phyloP scores from a whole-genome alignment of 768 basidiomycete genomes.

The Lentinula guzmanii region DNA sequence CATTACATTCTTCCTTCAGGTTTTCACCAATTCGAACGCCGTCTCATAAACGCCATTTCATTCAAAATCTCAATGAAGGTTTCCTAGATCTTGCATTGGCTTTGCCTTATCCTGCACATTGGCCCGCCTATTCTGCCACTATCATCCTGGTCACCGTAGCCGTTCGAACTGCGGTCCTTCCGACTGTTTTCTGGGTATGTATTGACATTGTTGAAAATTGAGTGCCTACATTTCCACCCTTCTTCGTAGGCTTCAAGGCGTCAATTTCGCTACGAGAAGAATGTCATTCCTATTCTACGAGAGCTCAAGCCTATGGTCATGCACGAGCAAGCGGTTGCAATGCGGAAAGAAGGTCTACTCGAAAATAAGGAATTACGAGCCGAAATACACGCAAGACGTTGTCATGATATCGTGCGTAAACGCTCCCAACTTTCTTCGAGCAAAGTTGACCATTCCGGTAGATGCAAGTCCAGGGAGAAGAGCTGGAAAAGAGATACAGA shows the following conservation, averaged over 20 bases:
- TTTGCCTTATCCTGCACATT: constrained; percentile 61
- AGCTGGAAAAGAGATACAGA: constrained; percentile 52
- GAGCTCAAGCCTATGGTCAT: constrained; percentile 36
- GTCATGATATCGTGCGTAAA: constrained; percentile 39
- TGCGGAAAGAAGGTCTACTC: constrained; percentile 49
- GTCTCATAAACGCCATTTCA: constrained; percentile 16
- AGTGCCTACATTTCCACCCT: constrained; percentile 11
- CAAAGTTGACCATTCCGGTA: neutral
- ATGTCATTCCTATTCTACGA: constrained; percentile 52
- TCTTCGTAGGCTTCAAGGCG: constrained; percentile 50
- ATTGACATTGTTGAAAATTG: neutral
- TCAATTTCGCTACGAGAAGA: constrained; percentile 53
- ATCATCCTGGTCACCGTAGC: constrained; percentile 65
- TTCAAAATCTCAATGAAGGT: constrained; percentile 48
- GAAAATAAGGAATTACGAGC: constrained; percentile 50
- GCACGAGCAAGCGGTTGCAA: constrained; percentile 16
- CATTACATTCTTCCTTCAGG: neutral
- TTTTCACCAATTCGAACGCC: neutral
- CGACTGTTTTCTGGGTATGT: constrained; percentile 74
- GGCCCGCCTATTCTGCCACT: constrained; percentile 68
- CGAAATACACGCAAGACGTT: constrained; percentile 40
- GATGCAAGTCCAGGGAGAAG: constrained; percentile 23
- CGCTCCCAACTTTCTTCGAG: neutral
- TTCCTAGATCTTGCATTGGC: constrained; percentile 75
- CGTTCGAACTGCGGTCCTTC: constrained; percentile 58